Base-by-base conservation (phyloP, 192 early-diverging fungal genomes). In the Kickxella alabastrina region DNA sequence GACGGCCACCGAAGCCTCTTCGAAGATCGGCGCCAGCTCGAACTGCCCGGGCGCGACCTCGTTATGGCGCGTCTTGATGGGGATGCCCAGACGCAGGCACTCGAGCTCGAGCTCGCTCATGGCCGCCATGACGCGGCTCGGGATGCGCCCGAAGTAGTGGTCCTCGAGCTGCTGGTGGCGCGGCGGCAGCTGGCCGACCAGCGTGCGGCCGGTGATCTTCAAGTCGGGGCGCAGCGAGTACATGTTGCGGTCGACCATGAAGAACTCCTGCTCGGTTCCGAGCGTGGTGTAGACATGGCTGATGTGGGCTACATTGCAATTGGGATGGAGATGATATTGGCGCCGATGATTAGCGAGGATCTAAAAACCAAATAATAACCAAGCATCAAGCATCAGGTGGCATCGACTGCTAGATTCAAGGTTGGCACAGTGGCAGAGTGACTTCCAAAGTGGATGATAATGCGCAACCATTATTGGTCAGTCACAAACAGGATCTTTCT, bases 121-220 rank as follows among this genome's bases (percentile, higher is more conserved):
- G 54, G 84, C 78, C 43, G 89, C 85, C 64, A 98, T 79, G 23
- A 97, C 92, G 62, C 91, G 87, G 48, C 87, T 82, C 41, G 96
- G 96, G 49, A 98, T 93, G 57, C 87, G 87, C 31, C 96, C 96
- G 82, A 99, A 99, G 86, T 99, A 99, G 80, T 99, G 96, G 76
- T 99, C 96, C 73, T 99, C 96, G 57, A 99, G 81, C 82, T 99
- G 96, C 80, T 99, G 96, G 75, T 97, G 93, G 66, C 92, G 90
- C 52, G 96, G 92, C 34, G 96, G 96, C 54, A 97, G 80, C 58
- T 85, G 82, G 35, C 96, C 96, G 34, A 99, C 65, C 28, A 99
- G 80, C 34, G 92, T 97, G 57, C 96, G 87, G 52, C 96, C 96
- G 22, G 87, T 85, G 64, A 92, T 93, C 85, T 97, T 97, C 46